Evolutionary conservation across 805 yeast species (phyloP).

Genomic region (Kazachstania africana): DNA sequence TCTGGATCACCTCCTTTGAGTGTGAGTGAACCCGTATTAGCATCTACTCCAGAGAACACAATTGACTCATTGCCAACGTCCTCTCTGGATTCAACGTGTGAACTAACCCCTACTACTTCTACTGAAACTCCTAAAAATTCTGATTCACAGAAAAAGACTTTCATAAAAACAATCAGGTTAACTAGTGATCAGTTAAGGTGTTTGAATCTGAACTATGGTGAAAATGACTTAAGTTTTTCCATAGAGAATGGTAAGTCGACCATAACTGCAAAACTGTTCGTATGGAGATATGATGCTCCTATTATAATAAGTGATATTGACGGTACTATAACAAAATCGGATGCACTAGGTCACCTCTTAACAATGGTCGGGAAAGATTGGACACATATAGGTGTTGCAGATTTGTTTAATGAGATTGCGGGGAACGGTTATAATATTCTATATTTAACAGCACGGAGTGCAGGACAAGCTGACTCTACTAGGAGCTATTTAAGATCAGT

Average conservation of each 20-base stretch:
- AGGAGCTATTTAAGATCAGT: conserved; percentile 71
- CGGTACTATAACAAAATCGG: conserved; percentile 95
- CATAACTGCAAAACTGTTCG: conserved; percentile 57
- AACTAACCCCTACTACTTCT: not conserved
- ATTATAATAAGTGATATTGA: conserved; percentile 95
- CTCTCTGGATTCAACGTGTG: not conserved
- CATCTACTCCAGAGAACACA: not conserved
- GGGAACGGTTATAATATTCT: conserved; percentile 85
- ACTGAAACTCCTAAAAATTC: not conserved
- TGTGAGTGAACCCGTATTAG: conserved; percentile 9
- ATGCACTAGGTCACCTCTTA: conserved; percentile 91
- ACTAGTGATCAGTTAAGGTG: conserved; percentile 80
- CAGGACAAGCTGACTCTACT: conserved; percentile 90
- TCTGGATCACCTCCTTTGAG: conserved; percentile 14
- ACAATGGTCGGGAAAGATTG: conserved; percentile 93
- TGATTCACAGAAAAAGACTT: conserved; percentile 21
- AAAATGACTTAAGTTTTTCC: conserved; percentile 64
- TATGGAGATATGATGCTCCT: conserved; percentile 79
- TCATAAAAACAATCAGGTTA: conserved; percentile 77
- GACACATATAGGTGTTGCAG: conserved; percentile 96
- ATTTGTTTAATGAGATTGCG: conserved; percentile 74
- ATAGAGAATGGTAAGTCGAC: conserved; percentile 77
- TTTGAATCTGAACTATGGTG: conserved; percentile 65
- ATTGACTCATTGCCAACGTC: not conserved
- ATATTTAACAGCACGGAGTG: conserved; percentile 90